Conservation (phyloP, 2,329 filamentous ascomycete species). For the Calonectria hawksworthii region DNA sequence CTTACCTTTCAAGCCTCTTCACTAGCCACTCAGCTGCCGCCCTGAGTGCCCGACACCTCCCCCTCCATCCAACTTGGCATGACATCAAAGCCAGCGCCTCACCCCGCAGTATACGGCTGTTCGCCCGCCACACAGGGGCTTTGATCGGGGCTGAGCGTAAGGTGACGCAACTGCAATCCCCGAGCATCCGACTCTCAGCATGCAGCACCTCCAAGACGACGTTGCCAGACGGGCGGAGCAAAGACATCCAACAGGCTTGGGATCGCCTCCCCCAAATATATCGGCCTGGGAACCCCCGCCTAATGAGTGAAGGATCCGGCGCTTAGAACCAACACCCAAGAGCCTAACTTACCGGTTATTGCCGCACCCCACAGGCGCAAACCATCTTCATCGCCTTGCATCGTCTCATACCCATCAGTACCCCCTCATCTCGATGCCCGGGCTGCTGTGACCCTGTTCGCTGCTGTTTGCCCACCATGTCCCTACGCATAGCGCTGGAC, state of each 20-base stretch:
- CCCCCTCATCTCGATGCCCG: constrained; percentile 29
- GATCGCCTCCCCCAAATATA: constrained; percentile 12
- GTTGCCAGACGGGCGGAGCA: constrained; percentile 26
- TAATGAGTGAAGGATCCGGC: constrained; percentile 11
- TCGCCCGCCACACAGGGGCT: constrained; percentile 29
- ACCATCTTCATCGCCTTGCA: constrained; percentile 26
- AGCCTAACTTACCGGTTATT: constrained; percentile 26
- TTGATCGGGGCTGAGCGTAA: constrained; percentile 42
- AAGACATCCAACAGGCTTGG: not conserved
- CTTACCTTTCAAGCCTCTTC: constrained; percentile 9
- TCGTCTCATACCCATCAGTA: constrained; percentile 10
- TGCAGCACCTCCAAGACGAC: constrained; percentile 23
- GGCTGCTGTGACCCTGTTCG: constrained; percentile 14
- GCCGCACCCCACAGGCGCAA: constrained; percentile 25
- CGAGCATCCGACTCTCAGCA: constrained; percentile 19
- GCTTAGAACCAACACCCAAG: constrained; percentile 23
- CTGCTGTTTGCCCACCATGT: constrained; percentile 62
- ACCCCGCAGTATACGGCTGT: constrained; percentile 22
- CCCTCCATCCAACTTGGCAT: constrained; percentile 9
- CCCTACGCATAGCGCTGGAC: constrained; percentile 76
- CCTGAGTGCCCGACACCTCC: not conserved
- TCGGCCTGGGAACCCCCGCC: constrained; percentile 19
- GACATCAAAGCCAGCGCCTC: constrained; percentile 26
- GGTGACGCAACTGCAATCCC: constrained; percentile 28
- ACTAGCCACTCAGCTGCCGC: not conserved